phyloP scores from a whole-genome alignment of 2,329 filamentous ascomycete genomes.

The Calonectria naviculata region DNA sequence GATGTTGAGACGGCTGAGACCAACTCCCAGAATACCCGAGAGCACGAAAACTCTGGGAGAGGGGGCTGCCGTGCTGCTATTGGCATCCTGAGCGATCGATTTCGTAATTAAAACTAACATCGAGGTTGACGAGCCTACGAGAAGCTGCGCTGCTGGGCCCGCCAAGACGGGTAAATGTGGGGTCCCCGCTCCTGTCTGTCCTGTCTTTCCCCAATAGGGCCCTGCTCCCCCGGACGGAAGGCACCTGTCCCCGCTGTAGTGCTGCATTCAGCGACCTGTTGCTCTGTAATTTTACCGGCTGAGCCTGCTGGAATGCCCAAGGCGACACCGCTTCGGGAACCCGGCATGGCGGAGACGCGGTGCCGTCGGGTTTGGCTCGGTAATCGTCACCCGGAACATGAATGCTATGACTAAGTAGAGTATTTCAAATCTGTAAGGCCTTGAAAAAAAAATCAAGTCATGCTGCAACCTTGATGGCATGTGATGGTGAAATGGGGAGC shows the following conservation, averaged over 20 bases:
- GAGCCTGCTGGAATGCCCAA: neutral
- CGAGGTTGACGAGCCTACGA: constrained; percentile 5
- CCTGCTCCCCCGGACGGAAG: neutral
- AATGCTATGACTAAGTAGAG: neutral
- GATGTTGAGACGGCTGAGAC: neutral
- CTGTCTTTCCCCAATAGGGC: neutral
- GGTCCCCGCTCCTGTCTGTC: neutral
- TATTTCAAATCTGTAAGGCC: neutral
- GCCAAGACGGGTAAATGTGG: constrained; percentile 30
- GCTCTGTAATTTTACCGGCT: neutral
- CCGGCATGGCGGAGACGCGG: constrained; percentile 11
- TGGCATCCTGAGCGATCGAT: constrained; percentile 36
- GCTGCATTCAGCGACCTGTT: neutral
- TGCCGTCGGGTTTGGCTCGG: constrained; percentile 18
- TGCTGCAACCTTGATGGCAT: too few relatives aligned
- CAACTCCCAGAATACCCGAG: neutral
- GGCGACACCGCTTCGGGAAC: constrained; percentile 10
- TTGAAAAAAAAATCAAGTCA: neutral
- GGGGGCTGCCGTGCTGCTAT: constrained; percentile 18
- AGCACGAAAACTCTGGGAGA: neutral
- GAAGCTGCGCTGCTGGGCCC: constrained; percentile 6
- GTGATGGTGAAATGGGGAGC: neutral
- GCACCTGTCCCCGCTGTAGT: neutral
- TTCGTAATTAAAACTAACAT: constrained; percentile 41
- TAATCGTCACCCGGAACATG: neutral